Percentiles rank a stretch among this genome's conserved stretches.
Conservation (phyloP, 371 early-diverging fungal genomes). For the Lichtheimia corymbifera region DNA sequence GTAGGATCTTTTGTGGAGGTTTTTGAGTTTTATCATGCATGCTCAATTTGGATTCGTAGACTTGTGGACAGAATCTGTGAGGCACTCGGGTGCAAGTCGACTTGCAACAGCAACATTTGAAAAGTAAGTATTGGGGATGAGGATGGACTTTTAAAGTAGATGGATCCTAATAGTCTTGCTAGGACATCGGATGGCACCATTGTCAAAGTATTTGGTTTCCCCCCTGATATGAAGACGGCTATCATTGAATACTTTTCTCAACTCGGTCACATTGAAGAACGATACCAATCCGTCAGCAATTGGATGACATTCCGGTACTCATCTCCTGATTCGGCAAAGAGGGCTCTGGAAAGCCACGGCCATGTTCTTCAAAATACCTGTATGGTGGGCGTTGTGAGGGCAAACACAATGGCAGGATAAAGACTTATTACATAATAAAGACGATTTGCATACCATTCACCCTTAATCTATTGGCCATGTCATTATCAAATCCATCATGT, state of each 20-base stretch:
- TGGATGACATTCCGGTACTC: constrained; percentile 43
- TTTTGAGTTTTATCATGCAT: not conserved
- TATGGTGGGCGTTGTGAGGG: constrained; percentile 20
- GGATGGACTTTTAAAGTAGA: constrained; percentile 1
- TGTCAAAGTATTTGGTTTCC: constrained; percentile 41
- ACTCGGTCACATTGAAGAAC: constrained; percentile 33
- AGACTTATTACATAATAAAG: constrained; percentile 3
- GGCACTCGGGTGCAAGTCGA: not conserved
- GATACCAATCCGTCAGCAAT: constrained; percentile 28
- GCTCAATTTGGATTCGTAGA: not conserved
- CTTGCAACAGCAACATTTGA: not conserved
- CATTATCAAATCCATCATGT: too few species aligned
- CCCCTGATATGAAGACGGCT: constrained; percentile 20
- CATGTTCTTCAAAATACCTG: constrained; percentile 19
- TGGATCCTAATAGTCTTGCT: too few species aligned
- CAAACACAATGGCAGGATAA: constrained; percentile 13
- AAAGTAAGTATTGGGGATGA: not conserved
- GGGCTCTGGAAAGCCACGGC: constrained; percentile 36
- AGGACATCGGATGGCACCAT: constrained; percentile 3
- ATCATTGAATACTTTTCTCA: constrained; percentile 27
- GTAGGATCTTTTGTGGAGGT: not conserved
- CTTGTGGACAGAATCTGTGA: not conserved
- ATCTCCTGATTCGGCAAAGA: constrained; percentile 20
- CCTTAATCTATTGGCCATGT: too few species aligned
- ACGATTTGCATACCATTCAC: not conserved